A percentile compares a stretch with the other conserved stretches of the same genome.
phyloP scores from a whole-genome alignment of 306 rosid species.

The Echinosophora koreensis region DNA sequence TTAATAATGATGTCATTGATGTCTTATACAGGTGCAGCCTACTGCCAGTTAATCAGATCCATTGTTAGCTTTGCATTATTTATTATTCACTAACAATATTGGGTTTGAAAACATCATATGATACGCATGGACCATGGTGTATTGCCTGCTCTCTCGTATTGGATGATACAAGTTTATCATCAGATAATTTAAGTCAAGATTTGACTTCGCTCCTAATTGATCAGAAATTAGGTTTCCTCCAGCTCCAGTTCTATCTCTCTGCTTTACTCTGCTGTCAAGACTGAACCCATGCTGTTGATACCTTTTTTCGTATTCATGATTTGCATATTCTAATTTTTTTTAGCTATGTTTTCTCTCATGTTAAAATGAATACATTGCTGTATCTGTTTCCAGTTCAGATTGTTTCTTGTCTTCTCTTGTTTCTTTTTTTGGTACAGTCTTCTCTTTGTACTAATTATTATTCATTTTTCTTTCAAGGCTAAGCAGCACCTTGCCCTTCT shows the following conservation, averaged over 20 bases:
- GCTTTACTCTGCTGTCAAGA: no score
- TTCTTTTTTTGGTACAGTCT: not conserved
- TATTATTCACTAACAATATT: not conserved
- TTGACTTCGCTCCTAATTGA: no score
- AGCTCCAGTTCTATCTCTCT: no score
- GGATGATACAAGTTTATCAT: not conserved
- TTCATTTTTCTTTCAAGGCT: constrained; percentile 62
- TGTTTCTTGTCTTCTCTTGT: constrained; percentile 7
- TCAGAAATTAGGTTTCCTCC: no score
- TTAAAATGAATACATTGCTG: constrained; percentile 6
- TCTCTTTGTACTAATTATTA: constrained; percentile 26
- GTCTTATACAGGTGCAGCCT: not conserved
- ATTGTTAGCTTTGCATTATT: not conserved
- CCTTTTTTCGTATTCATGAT: not conserved
- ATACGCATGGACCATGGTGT: not conserved
- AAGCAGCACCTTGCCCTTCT: constrained; percentile 97
- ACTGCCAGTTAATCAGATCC: constrained; percentile 29
- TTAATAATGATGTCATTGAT: no score
- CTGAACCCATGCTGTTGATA: no score
- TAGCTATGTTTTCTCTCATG: constrained; percentile 1
- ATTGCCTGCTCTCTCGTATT: not conserved
- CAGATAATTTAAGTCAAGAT: no score
- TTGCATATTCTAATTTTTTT: constrained; percentile 8
- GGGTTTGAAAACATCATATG: not conserved
- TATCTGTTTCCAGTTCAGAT: constrained; percentile 14